A percentile compares a stretch with the other conserved stretches of the same genome.
Evolutionary conservation across 768 basidiomycete genomes (phyloP).

Genomic region (Boletus rufocinnamomeus): DNA sequence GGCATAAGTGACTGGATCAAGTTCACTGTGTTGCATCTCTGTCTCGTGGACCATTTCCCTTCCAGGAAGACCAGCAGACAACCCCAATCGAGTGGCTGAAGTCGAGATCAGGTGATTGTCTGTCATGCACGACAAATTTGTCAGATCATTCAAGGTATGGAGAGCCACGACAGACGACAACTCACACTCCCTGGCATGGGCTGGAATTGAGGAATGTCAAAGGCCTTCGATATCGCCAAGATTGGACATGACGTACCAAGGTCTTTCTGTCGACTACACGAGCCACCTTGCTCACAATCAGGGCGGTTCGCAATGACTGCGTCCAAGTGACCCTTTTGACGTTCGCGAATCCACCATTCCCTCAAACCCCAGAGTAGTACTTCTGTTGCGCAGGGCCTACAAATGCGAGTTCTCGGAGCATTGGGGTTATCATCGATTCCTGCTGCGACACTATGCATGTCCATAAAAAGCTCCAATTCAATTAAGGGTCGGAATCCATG

Average conservation of each 20-base stretch:
- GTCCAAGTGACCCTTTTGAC: slow-evolving; percentile 66
- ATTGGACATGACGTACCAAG: slow-evolving; percentile 47
- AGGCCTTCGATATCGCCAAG: background rate
- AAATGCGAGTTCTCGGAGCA: slow-evolving; percentile 61
- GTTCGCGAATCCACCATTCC: slow-evolving; percentile 84
- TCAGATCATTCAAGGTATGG: slow-evolving; percentile 2
- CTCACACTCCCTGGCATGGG: slow-evolving; percentile 78
- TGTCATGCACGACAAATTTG: slow-evolving; percentile 20
- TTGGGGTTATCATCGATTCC: slow-evolving; percentile 58
- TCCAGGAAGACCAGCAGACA: slow-evolving; percentile 3
- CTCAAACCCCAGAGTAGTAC: slow-evolving; percentile 73
- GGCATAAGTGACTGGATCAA: background rate
- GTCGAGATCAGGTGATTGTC: slow-evolving; percentile 43
- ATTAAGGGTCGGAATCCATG: slow-evolving; percentile 64
- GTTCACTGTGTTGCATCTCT: slow-evolving; percentile 3
- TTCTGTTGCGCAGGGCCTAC: slow-evolving; percentile 73
- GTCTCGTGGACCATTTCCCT: slow-evolving; percentile 1
- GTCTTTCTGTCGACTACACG: slow-evolving; percentile 64
- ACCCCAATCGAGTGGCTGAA: background rate
- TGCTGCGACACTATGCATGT: slow-evolving; percentile 60
- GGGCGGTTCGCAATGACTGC: slow-evolving; percentile 55
- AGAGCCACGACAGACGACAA: slow-evolving; percentile 10
- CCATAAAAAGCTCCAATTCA: slow-evolving; percentile 69
- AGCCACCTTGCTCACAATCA: slow-evolving; percentile 66
- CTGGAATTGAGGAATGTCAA: slow-evolving; percentile 37